Conservation (phyloP, 202 grass and related monocot genomes). For the Bolboschoenoplectus hybrid region DNA sequence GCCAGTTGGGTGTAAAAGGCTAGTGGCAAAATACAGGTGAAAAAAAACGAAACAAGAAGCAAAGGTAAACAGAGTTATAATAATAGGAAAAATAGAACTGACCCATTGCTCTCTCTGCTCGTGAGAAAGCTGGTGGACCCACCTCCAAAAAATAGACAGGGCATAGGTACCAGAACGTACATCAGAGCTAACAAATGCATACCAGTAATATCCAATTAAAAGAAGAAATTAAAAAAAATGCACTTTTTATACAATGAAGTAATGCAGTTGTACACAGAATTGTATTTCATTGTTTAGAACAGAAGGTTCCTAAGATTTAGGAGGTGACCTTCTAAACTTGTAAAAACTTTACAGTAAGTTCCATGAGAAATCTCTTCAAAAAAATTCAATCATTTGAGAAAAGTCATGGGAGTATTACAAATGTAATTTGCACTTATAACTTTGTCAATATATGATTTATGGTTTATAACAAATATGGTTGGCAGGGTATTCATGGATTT, state of each 20-base stretch:
- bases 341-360: not conserved
- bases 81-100: constrained; percentile 42
- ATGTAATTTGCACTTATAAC: not conserved
- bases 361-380: not conserved
- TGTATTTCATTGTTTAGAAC: not conserved
- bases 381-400: not conserved
- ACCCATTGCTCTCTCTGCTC: constrained; percentile 83
- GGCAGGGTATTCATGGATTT: constrained; percentile 6
- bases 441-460: not conserved
- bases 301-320: not conserved
- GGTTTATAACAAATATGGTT: constrained; percentile 21
- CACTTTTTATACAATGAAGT: not conserved
- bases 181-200: constrained; percentile 65
- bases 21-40: not conserved
- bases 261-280: not conserved
- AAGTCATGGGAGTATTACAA: not conserved
- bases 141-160: constrained; percentile 95
- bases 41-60: constrained; percentile 23
- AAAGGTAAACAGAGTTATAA: not conserved
- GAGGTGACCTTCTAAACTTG: not conserved
- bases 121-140: constrained; percentile 90
- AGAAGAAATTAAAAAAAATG: not conserved
- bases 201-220: constrained; percentile 39
- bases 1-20: not conserved
- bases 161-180: constrained; percentile 96